These are phyloP conservation scores for Trichoderma sp. DNA, from an alignment of 2,329 filamentous ascomycete species.

Conservation along the genomic window DNA sequence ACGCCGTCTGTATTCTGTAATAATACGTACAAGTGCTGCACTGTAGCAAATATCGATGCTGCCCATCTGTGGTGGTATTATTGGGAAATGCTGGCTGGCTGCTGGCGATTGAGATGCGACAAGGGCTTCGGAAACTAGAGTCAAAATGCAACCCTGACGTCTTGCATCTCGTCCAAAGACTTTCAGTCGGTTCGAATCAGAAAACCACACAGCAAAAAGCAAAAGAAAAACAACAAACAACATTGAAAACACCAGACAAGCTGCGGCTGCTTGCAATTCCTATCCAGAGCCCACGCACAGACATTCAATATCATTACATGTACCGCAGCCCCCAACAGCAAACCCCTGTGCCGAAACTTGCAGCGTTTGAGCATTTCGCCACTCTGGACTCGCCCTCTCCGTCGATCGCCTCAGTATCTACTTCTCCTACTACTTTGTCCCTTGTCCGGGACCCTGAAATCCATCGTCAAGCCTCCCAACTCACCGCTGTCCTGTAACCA, in stretches of 20 bases:
- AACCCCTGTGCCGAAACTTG: slow-evolving; percentile 7
- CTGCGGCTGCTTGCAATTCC: no score
- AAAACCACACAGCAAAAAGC: no score
- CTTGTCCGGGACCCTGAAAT: background rate
- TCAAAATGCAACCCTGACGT: background rate
- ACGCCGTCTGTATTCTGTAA: background rate
- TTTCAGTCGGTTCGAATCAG: background rate
- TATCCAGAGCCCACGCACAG: no score
- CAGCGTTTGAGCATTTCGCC: slow-evolving; percentile 11
- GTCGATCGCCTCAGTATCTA: slow-evolving; percentile 5
- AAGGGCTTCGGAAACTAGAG: slow-evolving; percentile 1
- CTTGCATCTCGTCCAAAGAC: background rate
- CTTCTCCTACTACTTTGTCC: no score
- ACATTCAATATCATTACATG: background rate
- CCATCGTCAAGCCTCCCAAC: background rate
- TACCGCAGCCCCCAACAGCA: no score
- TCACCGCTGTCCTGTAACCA: background rate
- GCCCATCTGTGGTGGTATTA: background rate
- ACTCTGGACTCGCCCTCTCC: background rate
- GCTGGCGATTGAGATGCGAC: background rate
- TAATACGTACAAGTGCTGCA: background rate
- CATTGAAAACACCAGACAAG: background rate
- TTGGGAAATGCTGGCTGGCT: background rate
- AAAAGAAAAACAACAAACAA: background rate
- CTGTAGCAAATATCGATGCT: background rate